Conservation (phyloP, 2,329 filamentous ascomycete species). For the Sclerotinia trifoliorum region DNA sequence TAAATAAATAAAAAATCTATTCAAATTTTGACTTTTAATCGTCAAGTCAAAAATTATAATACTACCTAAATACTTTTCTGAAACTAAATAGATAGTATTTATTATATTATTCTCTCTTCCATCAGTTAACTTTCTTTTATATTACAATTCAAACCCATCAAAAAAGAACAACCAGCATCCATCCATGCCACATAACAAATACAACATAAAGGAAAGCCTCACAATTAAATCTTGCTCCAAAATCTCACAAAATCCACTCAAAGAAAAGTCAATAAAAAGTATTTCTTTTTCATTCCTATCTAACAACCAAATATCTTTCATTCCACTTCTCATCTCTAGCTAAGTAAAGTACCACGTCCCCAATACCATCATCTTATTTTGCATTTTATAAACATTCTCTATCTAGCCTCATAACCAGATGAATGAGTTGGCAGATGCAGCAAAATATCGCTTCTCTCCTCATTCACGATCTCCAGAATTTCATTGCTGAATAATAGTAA, state of each 20-base stretch:
- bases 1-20: too few species aligned
- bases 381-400: background rate
- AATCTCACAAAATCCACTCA: background rate
- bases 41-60: too few species aligned
- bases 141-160: too few species aligned
- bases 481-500: constrained; percentile 1
- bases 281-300: background rate
- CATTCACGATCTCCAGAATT: background rate
- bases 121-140: too few species aligned
- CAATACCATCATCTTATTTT: background rate
- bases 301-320: background rate
- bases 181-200: too few species aligned
- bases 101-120: too few species aligned
- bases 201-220: too few species aligned
- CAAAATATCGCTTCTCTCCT: background rate
- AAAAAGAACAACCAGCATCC: too few species aligned
- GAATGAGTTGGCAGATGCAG: background rate
- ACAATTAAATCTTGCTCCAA: background rate
- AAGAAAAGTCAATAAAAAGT: background rate
- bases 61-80: too few species aligned
- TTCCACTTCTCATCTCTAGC: background rate
- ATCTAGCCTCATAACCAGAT: background rate
- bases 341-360: background rate
- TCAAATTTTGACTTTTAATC: too few species aligned
- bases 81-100: too few species aligned